Percentiles rank a stretch among this genome's conserved stretches.
These are phyloP conservation scores for Ceriops decandra DNA, from an alignment of 345 rosid genomes.

Conservation along the genomic window DNA sequence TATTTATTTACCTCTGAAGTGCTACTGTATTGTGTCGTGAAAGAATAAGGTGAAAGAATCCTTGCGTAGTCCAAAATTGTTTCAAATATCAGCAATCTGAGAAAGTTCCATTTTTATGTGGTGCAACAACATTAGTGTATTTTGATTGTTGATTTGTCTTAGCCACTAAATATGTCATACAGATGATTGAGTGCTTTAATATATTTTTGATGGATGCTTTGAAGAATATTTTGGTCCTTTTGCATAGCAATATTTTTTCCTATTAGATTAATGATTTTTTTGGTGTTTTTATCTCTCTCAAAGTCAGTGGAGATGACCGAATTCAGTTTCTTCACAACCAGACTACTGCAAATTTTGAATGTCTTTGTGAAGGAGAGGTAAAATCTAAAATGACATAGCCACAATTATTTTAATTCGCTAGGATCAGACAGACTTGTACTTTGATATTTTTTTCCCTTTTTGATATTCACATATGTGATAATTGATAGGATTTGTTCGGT, in stretches of 20 bases:
- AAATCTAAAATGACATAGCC: conserved; percentile 2
- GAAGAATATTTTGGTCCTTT: background rate
- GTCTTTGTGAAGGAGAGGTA: conserved; percentile 75
- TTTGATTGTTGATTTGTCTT: too few species aligned
- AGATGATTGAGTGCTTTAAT: background rate
- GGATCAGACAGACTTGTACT: conserved; percentile 3
- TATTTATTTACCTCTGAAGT: too few species aligned
- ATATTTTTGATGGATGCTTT: background rate
- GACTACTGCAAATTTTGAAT: conserved; percentile 83
- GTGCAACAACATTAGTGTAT: too few species aligned
- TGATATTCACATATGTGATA: conserved; percentile 24
- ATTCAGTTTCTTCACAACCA: conserved; percentile 90
- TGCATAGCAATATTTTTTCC: background rate
- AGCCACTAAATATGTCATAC: too few species aligned
- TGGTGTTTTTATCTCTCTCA: conserved; percentile 25
- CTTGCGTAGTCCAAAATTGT: too few species aligned
- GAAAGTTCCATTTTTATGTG: too few species aligned
- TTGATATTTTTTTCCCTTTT: conserved; percentile 8
- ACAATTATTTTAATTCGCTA: background rate
- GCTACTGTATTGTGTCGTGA: too few species aligned
- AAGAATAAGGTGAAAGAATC: too few species aligned
- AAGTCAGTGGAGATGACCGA: conserved; percentile 94
- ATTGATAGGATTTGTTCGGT: conserved; percentile 33
- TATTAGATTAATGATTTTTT: background rate
- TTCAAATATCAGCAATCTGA: too few species aligned